Evolutionary conservation across 202 grass and related monocot genomes (phyloP), one percentile per base, ranked within the genome.

Genomic region (Hordeum pubiflorum): DNA sequence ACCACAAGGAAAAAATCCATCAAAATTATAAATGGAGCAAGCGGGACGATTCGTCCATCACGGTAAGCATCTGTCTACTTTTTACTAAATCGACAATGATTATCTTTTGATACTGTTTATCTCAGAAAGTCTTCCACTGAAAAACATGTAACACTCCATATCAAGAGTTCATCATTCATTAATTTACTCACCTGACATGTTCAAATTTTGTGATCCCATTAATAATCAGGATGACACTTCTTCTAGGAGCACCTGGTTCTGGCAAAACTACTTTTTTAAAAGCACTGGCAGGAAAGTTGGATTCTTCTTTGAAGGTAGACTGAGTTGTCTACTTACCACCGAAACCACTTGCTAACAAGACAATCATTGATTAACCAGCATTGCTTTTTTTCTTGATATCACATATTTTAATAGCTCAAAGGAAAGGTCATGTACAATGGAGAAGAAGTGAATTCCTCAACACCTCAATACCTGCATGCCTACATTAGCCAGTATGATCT

Each of bases 401-500:
- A 83, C 14, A 39, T 74, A 67, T 82, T 10, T 38, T 12, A 38
- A 82, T 76, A 98, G 96, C 44, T 88, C 54, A 91, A 84, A 84
- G 96, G 96, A 72, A 91, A 87, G 79, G 81, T 98, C 56, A 64
- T 87, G 50, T 98, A 93, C 75, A 93, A 95, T 64, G 90, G 89
- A 90, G 69, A 93, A 91, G 88, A 76, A 85, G 79, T 93, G 72
- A 88, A 77, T 83, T 72, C 85, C 39, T 87, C 78, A 15, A 90
- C 78, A 29, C 77, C 96, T 86, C 84, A 85, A 41, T 90, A 87
- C 63, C 81, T 93, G 74, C 88, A 79, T 79, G 86, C 96, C 63
- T 98, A 98, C 85, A 80, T 98, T 80, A 91, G 90, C 83, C 96
- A 98, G 80, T 57, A 89, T 86, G 92, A 95, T 86, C 86, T 95